These are phyloP conservation scores for Lyophyllum shimeji DNA, from an alignment of 768 basidiomycete genomes.

Conservation along the genomic window DNA sequence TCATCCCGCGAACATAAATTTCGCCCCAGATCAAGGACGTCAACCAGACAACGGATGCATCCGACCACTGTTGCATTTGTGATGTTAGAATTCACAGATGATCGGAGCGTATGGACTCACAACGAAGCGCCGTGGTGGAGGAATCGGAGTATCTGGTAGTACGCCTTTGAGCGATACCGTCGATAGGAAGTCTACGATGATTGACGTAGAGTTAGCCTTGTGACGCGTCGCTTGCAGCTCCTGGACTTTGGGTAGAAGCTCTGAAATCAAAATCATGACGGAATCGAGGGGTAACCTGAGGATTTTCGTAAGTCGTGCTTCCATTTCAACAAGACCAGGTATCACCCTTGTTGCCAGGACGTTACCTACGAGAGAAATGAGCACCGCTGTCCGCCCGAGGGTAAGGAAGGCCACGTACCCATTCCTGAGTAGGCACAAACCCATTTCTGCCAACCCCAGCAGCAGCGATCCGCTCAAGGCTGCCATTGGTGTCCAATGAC, in stretches of 20 bases:
- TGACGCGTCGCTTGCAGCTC: conserved; percentile 70
- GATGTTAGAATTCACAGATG: not conserved
- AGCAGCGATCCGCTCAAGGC: conserved; percentile 64
- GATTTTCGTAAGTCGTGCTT: conserved; percentile 7
- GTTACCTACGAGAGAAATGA: conserved; percentile 52
- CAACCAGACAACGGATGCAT: conserved; percentile 89
- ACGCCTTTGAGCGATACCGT: conserved; percentile 68
- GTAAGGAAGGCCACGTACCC: conserved; percentile 56
- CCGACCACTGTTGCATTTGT: conserved; percentile 71
- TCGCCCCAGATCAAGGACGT: conserved; percentile 96
- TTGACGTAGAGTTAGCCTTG: conserved; percentile 60
- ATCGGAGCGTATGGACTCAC: conserved; percentile 40
- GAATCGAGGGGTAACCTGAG: conserved; percentile 83
- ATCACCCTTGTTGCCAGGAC: conserved; percentile 95
- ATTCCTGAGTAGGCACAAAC: conserved; percentile 95
- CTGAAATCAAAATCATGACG: conserved; percentile 85
- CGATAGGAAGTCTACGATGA: conserved; percentile 74
- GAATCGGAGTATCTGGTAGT: conserved; percentile 66
- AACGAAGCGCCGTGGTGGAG: conserved; percentile 72
- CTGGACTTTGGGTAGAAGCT: conserved; percentile 83
- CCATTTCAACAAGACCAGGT: conserved; percentile 3
- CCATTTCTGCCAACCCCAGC: conserved; percentile 82
- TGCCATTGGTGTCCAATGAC: conserved; percentile 49
- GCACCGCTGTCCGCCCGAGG: not conserved
- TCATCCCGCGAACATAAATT: conserved; percentile 88